Evolutionary conservation across 2,329 filamentous ascomycete species (phyloP), one percentile per base, ranked within the genome.

Genomic region (Xylaria sp.): DNA sequence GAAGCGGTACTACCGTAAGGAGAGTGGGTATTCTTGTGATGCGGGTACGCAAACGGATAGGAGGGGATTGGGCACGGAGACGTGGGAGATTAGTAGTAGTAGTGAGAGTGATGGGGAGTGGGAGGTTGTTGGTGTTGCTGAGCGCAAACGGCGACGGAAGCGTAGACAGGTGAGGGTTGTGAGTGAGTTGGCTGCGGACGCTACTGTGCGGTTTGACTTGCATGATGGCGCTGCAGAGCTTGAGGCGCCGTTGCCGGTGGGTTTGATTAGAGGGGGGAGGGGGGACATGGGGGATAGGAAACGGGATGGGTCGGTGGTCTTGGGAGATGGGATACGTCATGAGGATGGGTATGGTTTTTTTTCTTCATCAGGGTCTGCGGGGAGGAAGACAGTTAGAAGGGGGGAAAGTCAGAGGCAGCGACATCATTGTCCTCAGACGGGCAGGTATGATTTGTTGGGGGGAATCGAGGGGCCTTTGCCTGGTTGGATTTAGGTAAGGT

Each of bases 401-500:
- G 23, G 23, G 23, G 23, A 23, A 23, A 23, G 2, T 23, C 3
- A 23, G 23, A 23, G 23, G 5, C 3, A 3, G 23, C 4, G 23
- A 2, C 23, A 30, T 30, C 23, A 30, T 30, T 30, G 23, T 30
- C 23, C 23, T 30, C 23, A 30, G 23, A 30, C 23, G 23, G 23
- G 23, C 4, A 30, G 23, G 23, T 30, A 30, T 30, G 23, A 30
- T 30, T 30, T 30, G 23, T 30, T 30, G 52, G 42, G 51, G 23
- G 9, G 18, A 16, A 16, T 16, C 16, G 16, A 16, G 54, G 58
- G 3, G 4, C 10, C 48, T 49, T 44, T 13, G 65, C 66, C 44
- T 66, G 67, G 1, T 47, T 68, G 23, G 67, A 65, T 50, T 52
- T 68, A 1, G 57, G 47, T 37, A 37, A 10, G 35, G 35, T 37